Conservation (phyloP, 257 asterid species). For the Anisodus tanguticus region DNA sequence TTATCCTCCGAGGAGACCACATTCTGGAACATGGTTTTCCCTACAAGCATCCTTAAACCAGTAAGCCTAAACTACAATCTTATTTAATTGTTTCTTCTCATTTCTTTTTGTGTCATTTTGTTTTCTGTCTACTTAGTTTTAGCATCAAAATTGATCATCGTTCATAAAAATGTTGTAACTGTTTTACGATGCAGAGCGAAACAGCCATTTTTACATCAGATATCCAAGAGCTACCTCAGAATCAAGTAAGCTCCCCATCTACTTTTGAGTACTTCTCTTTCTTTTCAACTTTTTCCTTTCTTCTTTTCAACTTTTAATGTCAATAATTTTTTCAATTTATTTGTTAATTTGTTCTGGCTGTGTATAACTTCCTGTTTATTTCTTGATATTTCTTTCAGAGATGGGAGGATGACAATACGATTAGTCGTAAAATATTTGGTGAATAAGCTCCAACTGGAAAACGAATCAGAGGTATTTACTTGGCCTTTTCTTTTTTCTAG, state of each 20-base stretch:
- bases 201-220: constrained; percentile 82
- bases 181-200: constrained; percentile 58
- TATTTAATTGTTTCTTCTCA: background rate
- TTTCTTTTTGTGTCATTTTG: background rate
- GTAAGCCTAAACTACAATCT: constrained; percentile 46
- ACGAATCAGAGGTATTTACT: constrained; percentile 82
- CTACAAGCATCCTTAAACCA: constrained; percentile 74
- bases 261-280: background rate
- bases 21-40: constrained; percentile 84
- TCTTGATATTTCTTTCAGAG: constrained; percentile 46
- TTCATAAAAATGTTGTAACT: too few relatives aligned
- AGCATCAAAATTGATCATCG: too few relatives aligned
- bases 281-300: too few relatives aligned
- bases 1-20: constrained; percentile 78
- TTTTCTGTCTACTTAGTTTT: too few relatives aligned
- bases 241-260: constrained; percentile 59
- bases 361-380: background rate
- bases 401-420: constrained; percentile 82
- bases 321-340: too few relatives aligned
- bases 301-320: background rate
- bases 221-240: constrained; percentile 85
- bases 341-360: too few relatives aligned
- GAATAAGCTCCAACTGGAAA: constrained; percentile 73
- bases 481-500: too few relatives aligned
- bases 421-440: constrained; percentile 78